These are phyloP conservation scores for Bryoerythrophyllum caledonicum DNA, from an alignment of 225 moss, liverwort and hornwort genomes.

Conservation along the genomic window DNA sequence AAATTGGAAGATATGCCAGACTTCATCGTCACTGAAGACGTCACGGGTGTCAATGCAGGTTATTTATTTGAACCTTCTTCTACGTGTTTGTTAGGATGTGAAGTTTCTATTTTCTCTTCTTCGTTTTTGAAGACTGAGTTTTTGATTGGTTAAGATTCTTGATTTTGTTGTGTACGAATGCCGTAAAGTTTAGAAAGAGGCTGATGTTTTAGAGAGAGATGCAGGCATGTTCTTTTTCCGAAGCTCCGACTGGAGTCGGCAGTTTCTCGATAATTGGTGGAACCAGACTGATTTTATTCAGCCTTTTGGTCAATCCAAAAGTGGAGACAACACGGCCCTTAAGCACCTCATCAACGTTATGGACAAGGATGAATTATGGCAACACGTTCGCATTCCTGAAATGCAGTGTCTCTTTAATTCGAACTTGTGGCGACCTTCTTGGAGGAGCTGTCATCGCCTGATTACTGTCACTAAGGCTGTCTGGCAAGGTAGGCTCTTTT, in stretches of 20 bases:
- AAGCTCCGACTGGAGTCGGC: slow-evolving; percentile 89
- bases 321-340: slow-evolving; percentile 92
- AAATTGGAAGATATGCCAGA: slow-evolving; percentile 87
- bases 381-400: slow-evolving; percentile 82
- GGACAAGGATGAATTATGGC: slow-evolving; percentile 69
- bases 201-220: slow-evolving; percentile 10
- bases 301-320: slow-evolving; percentile 89
- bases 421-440: slow-evolving; percentile 95
- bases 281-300: slow-evolving; percentile 87
- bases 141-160: neutral
- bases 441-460: slow-evolving; percentile 82
- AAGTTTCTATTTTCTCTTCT: neutral
- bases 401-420: slow-evolving; percentile 99
- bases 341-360: slow-evolving; percentile 73
- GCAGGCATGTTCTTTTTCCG: slow-evolving; percentile 98
- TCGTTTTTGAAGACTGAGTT: neutral
- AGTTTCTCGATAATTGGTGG: slow-evolving; percentile 95
- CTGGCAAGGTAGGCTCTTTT: slow-evolving; percentile 74
- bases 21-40: slow-evolving; percentile 85
- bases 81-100: neutral
- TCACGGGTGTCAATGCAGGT: slow-evolving; percentile 98
- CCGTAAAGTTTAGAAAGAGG: neutral
- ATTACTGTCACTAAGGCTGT: slow-evolving; percentile 64
- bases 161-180: neutral
- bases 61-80: neutral